phyloP scores from a whole-genome alignment of 495 filamentous ascomycete species.

The Terfezia claveryi region DNA sequence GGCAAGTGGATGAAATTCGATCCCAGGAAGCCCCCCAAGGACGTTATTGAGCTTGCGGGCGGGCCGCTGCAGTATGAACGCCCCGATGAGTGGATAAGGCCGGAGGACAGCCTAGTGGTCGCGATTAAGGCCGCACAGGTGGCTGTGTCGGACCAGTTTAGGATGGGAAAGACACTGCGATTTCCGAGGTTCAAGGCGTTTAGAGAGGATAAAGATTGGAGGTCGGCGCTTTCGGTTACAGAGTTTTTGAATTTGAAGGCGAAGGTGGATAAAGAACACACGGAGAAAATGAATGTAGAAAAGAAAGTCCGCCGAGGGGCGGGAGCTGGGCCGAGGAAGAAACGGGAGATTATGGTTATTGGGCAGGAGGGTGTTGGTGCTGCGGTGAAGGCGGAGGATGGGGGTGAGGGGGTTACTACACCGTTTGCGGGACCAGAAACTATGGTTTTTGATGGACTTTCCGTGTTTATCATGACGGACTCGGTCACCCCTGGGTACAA shows the following conservation, averaged over 20 bases:
- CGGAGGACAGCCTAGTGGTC: slow-evolving; percentile 66
- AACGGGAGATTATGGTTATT: slow-evolving; percentile 49
- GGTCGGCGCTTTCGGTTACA: slow-evolving; percentile 47
- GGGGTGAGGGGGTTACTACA: slow-evolving; percentile 19
- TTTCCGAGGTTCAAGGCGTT: slow-evolving; percentile 82
- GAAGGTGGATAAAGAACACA: slow-evolving; percentile 45
- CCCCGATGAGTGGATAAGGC: slow-evolving; percentile 87
- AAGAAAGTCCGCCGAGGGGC: slow-evolving; percentile 36
- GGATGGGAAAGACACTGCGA: slow-evolving; percentile 54
- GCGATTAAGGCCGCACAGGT: slow-evolving; percentile 80
- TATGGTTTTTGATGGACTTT: slow-evolving; percentile 48
- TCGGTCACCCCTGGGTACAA: slow-evolving; percentile 22
- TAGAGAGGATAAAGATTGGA: slow-evolving; percentile 66
- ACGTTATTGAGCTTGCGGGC: slow-evolving; percentile 64
- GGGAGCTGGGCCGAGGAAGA: slow-evolving; percentile 32
- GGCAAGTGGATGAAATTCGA: slow-evolving; percentile 86
- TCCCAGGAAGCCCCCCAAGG: slow-evolving; percentile 48
- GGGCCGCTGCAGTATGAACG: slow-evolving; percentile 46
- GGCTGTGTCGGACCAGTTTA: slow-evolving; percentile 49
- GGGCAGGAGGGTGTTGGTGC: slow-evolving; percentile 30
- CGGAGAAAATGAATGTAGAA: slow-evolving; percentile 52
- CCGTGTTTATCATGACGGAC: slow-evolving; percentile 53
- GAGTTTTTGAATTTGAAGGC: slow-evolving; percentile 55
- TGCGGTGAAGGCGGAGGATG: no score
- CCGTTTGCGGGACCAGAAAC: slow-evolving; percentile 35